These are phyloP conservation scores for Starmerella riodocensis DNA, from an alignment of 805 yeast species.

Conservation along the genomic window DNA sequence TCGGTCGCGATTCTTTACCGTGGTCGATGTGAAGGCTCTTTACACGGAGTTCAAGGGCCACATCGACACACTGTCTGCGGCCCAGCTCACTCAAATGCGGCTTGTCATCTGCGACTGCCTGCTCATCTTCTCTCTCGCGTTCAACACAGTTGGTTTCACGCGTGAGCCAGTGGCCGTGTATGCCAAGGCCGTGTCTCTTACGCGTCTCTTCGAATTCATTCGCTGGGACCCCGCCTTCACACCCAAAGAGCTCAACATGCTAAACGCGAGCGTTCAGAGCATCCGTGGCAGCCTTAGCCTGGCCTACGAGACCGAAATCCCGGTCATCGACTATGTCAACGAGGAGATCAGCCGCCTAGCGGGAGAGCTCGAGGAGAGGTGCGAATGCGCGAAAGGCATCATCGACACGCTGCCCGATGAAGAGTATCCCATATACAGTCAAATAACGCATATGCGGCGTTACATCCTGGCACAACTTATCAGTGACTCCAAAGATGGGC, in stretches of 20 bases:
- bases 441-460: constrained; percentile 21
- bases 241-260: constrained; percentile 67
- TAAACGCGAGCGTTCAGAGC: constrained; percentile 57
- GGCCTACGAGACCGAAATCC: constrained; percentile 30
- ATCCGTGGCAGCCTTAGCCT: constrained; percentile 47
- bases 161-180: constrained; percentile 90
- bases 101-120: constrained; percentile 11
- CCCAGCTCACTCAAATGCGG: constrained; percentile 3
- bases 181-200: constrained; percentile 77
- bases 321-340: constrained; percentile 34
- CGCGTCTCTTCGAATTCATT: constrained; percentile 68
- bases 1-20: constrained; percentile 16
- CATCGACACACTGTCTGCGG: constrained; percentile 11
- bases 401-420: constrained; percentile 13
- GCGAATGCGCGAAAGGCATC: not conserved
- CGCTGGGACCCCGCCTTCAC: constrained; percentile 74
- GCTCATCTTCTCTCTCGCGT: constrained; percentile 64
- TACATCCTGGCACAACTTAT: constrained; percentile 14
- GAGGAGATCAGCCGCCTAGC: constrained; percentile 2
- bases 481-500: constrained; percentile 4
- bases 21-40: constrained; percentile 9
- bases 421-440: constrained; percentile 17
- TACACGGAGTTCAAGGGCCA: constrained; percentile 16
- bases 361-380: constrained; percentile 1
- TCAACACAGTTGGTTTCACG: constrained; percentile 82